Percentiles rank a stretch among this genome's conserved stretches.
phyloP scores from a whole-genome alignment of 2,329 filamentous ascomycete species.

The Pseudofabraea citricarpa region DNA sequence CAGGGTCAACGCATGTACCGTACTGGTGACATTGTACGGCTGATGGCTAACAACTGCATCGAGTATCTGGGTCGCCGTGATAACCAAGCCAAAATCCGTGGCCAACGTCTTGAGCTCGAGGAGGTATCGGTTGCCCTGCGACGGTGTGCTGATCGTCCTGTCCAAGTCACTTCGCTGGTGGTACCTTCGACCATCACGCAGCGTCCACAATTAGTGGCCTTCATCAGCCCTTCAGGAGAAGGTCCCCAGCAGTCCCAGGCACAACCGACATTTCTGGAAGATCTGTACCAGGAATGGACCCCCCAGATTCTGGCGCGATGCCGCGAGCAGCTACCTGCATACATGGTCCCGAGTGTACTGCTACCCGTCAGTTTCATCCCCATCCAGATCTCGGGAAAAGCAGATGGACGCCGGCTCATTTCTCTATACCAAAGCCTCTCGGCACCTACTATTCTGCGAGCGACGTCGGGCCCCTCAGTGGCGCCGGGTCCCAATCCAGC shows the following conservation, averaged over 20 bases:
- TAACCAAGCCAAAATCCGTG: constrained; percentile 50
- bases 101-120: constrained; percentile 12
- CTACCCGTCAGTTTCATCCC: constrained; percentile 23
- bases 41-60: constrained; percentile 44
- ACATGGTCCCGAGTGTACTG: constrained; percentile 26
- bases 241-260: background rate
- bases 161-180: constrained; percentile 27
- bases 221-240: constrained; percentile 15
- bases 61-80: constrained; percentile 56
- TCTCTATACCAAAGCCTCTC: no score
- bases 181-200: constrained; percentile 24
- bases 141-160: constrained; percentile 12
- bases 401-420: no score
- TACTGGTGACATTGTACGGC: constrained; percentile 52
- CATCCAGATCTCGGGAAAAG: constrained; percentile 28
- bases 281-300: background rate
- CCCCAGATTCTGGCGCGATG: constrained; percentile 23
- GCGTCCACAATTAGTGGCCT: constrained; percentile 25
- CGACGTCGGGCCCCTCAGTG: no score
- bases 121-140: constrained; percentile 24
- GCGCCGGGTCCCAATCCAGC: no score
- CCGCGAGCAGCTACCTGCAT: constrained; percentile 21
- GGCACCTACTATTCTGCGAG: no score
- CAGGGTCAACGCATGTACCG: constrained; percentile 15
- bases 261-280: background rate